These are phyloP conservation scores for Warburgia ugandensis DNA, from an alignment of 164 flowering plant genomes.

Conservation along the genomic window DNA sequence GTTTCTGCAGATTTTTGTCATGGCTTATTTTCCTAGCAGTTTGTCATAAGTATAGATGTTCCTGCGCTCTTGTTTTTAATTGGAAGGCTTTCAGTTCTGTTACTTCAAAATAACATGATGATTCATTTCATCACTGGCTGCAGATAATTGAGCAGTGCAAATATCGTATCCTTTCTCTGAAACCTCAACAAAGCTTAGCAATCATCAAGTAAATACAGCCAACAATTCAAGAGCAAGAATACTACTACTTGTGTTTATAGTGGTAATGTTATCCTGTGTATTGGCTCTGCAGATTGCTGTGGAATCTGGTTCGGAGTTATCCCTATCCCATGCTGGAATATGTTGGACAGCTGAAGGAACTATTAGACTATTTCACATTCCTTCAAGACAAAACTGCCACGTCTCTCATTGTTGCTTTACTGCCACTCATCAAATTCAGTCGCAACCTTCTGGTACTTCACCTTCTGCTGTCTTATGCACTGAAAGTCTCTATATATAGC, in stretches of 20 bases:
- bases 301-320: constrained; percentile 41
- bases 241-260: neutral
- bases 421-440: constrained; percentile 66
- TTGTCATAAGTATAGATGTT: too few relatives aligned
- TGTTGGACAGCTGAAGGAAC: constrained; percentile 64
- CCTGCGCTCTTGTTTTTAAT: neutral
- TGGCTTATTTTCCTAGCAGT: neutral
- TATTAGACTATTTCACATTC: constrained; percentile 76
- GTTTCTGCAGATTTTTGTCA: neutral
- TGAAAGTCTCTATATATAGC: neutral
- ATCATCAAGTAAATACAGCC: constrained; percentile 44
- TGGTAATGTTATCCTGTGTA: neutral
- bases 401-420: constrained; percentile 40
- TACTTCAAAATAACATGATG: neutral
- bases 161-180: constrained; percentile 62
- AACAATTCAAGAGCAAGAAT: neutral
- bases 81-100: neutral
- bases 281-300: constrained; percentile 44
- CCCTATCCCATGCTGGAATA: constrained; percentile 66
- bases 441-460: constrained; percentile 59
- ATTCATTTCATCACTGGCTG: constrained; percentile 6
- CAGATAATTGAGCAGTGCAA: constrained; percentile 90
- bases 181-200: constrained; percentile 56
- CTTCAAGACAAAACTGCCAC: constrained; percentile 50
- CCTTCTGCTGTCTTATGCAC: constrained; percentile 1